Evolutionary conservation across 768 basidiomycete genomes (phyloP), one percentile per base, ranked within the genome.

Genomic region (Daedaleopsis sinensis): DNA sequence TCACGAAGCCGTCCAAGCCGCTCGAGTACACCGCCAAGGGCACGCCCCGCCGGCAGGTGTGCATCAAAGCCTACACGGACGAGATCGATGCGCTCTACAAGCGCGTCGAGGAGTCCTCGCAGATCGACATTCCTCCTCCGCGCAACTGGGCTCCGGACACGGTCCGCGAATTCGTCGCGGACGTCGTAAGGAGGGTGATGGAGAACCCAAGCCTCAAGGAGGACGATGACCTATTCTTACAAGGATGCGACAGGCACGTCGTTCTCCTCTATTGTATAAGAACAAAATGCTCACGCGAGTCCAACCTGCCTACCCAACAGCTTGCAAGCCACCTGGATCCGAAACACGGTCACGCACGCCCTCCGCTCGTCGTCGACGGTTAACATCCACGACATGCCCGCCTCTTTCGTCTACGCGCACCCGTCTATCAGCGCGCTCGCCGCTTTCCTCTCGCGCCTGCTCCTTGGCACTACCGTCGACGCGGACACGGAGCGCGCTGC

Each of bases 1-100:
- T 74, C 19, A 67, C 72, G 6, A 55, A 59, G 11, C 65, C 72
- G 1, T 27, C 38, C 6, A 74, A 73, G 50, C 73, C 75, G 7
- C 67, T 76, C 46, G 49, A 65, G 37, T 70, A 68, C 47, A 75
- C 75, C 0, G 63, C 71, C 6, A 77, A 77, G 55, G 68, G 68
- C 5, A 73, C 71, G 6, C 64, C 71, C 19, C 66, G 69, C 10
- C 69, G 73, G 11, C 61, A 68, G 18, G 64, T 61, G 24, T 60
- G 70, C 13, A 59, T 77, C 13, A 48, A 56, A 1, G 64, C 58
- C 0, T 81, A 82, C 59, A 72, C 71, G 5, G 58, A 68, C 0
- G 82, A 82, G 55, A 80, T 81, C 55, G 69, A 78, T 10, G 69
- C 67, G 0, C 53, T 76, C 15, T 80, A 82, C 60, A 64, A 67